Base-by-base conservation (phyloP, 495 filamentous ascomycete species). In the Daldinia childiae region DNA sequence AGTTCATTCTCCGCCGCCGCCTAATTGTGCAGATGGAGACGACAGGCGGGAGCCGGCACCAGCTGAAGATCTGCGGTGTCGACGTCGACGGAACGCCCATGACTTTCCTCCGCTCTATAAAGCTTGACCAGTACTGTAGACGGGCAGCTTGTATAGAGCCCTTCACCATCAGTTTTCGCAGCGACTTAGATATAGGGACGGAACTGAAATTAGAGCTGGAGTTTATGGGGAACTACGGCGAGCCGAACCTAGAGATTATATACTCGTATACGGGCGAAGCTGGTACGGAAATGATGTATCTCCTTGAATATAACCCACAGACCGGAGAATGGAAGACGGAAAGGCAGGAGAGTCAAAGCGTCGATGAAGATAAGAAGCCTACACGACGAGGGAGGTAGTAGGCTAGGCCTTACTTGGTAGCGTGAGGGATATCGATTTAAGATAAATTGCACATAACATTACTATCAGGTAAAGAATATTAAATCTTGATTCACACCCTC, bases 181-280 rank as follows among this genome's bases (percentile, higher is more conserved):
- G 67, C 12, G 56, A 58, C 4, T 29, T 79, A 15, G 78, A 79
- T n/a, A 30, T 36, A 7, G 78, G 69, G 9, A 71, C 63, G 6
- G 3, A 58, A 14, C 60, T 79, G 39, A 79, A 66, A 57, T 58
- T 84, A 11, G 77, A 80, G 56, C 68, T 84, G 34, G 80, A 84
- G 67, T 84, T 84, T 32, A 84, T 84, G 79, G 82, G 82, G 1
- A 74, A 84, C 61, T 84, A 84, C 57, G 71, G 75, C 15, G 82
- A 85, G 70, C 82, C 80, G 0, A 80, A 79, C 52, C 48, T 79
- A 15, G 74, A 77, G 55, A 62, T 83, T 36, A 56, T 48, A 1
- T 72, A 80, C 61, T 64, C 63, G 14, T 66, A 62, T 63, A 6
- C 17, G 17, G 55, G 19, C 24, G 54, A 38, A n/a, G 6, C 29